Percentiles rank a stretch among this genome's conserved stretches.
Conservation (phyloP, 2,329 filamentous ascomycete species). For the Alternaria arborescens region DNA sequence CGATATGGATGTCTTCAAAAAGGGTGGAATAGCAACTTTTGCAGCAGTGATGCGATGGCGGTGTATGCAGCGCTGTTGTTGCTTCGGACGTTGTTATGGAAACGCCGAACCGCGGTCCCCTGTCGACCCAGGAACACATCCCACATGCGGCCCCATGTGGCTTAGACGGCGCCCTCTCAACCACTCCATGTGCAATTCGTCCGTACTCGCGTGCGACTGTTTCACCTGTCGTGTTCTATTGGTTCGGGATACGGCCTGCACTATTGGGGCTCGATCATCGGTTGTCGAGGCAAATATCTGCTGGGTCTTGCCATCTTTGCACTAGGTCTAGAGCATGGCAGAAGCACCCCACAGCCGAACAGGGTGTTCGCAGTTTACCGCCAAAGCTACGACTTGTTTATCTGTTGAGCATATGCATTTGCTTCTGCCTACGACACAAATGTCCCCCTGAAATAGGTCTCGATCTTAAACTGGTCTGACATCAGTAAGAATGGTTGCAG, state of each 20-base stretch:
- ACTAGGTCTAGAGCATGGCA: conserved; percentile 11
- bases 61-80: conserved; percentile 19
- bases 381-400: neutral
- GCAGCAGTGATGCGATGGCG: conserved; percentile 11
- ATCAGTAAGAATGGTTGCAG: neutral
- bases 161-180: conserved; percentile 13
- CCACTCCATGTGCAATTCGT: conserved; percentile 1
- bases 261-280: neutral
- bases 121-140: conserved; percentile 14
- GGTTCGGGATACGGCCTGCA: conserved; percentile 4
- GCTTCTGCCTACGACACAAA: neutral
- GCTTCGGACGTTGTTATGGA: conserved; percentile 18
- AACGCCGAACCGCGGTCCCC: conserved; percentile 12
- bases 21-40: conserved; percentile 19
- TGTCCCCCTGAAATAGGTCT: neutral
- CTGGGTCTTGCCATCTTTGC: conserved; percentile 2
- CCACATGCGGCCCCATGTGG: conserved; percentile 12
- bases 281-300: conserved; percentile 9
- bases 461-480: neutral
- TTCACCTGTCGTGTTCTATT: conserved; percentile 5
- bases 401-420: neutral
- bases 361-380: conserved; percentile 10
- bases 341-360: conserved; percentile 4
- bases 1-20: conserved; percentile 28
- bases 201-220: conserved; percentile 10